Percentiles rank a stretch among this genome's conserved stretches.
These are phyloP conservation scores for Capillidium heterosporum DNA, from an alignment of 371 early-diverging fungal genomes.

Conservation along the genomic window DNA sequence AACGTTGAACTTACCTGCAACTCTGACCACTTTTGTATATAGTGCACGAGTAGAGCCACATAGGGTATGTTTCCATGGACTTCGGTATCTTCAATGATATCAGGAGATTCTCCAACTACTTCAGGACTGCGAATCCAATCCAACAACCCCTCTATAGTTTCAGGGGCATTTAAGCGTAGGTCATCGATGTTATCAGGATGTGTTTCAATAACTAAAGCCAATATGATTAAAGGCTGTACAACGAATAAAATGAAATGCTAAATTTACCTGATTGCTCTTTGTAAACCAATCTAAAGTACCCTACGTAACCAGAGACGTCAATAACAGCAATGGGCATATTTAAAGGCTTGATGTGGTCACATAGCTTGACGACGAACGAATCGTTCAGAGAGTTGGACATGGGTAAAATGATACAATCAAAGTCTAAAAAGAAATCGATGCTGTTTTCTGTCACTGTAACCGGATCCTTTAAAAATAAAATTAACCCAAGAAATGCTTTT, in stretches of 20 bases:
- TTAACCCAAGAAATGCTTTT: not conserved
- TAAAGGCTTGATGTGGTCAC: slow-evolving; percentile 31
- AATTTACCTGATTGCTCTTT: slow-evolving; percentile 53
- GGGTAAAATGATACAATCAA: not conserved
- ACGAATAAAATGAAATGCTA: not conserved
- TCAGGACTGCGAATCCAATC: slow-evolving; percentile 29
- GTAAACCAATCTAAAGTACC: slow-evolving; percentile 40
- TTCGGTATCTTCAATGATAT: slow-evolving; percentile 23
- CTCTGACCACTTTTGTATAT: slow-evolving; percentile 44
- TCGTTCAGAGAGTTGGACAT: slow-evolving; percentile 37
- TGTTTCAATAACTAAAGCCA: slow-evolving; percentile 57
- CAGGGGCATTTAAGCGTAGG: slow-evolving; percentile 59
- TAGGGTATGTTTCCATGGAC: slow-evolving; percentile 71
- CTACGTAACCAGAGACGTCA: slow-evolving; percentile 49
- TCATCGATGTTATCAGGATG: slow-evolving; percentile 66
- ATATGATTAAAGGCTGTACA: not conserved
- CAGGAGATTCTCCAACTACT: slow-evolving; percentile 28
- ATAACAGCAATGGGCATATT: slow-evolving; percentile 49
- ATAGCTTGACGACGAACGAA: slow-evolving; percentile 26
- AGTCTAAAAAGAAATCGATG: not conserved
- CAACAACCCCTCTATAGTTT: slow-evolving; percentile 37
- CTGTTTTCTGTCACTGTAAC: not conserved
- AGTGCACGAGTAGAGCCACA: slow-evolving; percentile 56
- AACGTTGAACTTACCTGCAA: slow-evolving; percentile 7
- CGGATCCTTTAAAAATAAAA: not conserved